Base-by-base conservation (phyloP, 306 rosid species). In the Prunus davidiana region DNA sequence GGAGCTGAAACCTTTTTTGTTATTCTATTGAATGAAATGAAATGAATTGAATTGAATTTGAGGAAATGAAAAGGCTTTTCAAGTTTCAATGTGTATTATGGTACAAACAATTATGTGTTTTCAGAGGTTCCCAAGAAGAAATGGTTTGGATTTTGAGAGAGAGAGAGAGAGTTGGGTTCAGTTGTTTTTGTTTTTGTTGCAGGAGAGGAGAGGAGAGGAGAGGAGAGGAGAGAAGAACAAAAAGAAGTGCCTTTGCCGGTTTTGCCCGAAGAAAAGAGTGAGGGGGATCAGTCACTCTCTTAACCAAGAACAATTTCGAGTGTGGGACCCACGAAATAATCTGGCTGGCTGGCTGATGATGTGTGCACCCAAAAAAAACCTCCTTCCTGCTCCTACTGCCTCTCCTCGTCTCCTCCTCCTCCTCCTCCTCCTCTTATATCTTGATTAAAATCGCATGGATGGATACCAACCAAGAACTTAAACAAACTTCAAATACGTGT, bases 1-100 rank as follows among this genome's bases (percentile, higher is more conserved):
- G 69, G 77, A 61, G 49, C 69, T 73, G 77, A 61, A 61, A 61
- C 60, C 69, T 46, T 13, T 10, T 43, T 46, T 15, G n/a, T 43
- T 63, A 11, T 41, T 72, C 28, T 8, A 56, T 72, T 18, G 25
- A 46, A 73, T 8, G 18, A 43, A 32, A 32, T 32, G 47, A 32
- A 71, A 38, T 20, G 57, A 22, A 32, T 16, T 13, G 38, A 22
- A 5, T 27, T 16, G 64, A 41, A 22, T 20, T 38, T 38, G 54
- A 3, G 41, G 22, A 46, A 55, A 24, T 32, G 49, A 41, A 12
- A 45, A 43, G 28, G 50, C 43, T 24, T 6, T 6, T 43, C n/a
- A 73, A 64, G 55, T 20, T 56, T 38, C 76, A 20, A 22, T 38
- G n/a, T 38, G 38, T 46, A 8, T 64, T 32, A 34, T 19, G 30